phyloP scores from a whole-genome alignment of 371 early-diverging fungal species.

The Syncephalastrum racemosum region DNA sequence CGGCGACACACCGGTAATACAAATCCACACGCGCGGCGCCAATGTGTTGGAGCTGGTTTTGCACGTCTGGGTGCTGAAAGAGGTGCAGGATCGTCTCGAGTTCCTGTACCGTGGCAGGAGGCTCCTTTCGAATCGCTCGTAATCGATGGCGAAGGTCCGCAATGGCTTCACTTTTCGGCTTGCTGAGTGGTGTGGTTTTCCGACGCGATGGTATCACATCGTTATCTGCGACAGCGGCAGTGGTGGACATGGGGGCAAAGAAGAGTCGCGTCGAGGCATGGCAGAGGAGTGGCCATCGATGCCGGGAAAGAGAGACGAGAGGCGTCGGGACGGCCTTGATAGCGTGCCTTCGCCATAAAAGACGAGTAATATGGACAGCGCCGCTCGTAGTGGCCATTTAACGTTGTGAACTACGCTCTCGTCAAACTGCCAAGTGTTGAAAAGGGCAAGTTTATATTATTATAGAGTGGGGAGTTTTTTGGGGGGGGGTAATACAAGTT shows the following conservation, averaged over 20 bases:
- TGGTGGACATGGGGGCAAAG: neutral
- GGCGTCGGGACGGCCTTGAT: neutral
- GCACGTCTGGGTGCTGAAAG: conserved; percentile 4
- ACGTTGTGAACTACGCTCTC: no score
- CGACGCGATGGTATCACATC: neutral
- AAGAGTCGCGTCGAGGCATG: conserved; percentile 3
- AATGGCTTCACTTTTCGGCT: neutral
- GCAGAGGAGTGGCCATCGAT: no score
- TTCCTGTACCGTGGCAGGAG: conserved; percentile 8
- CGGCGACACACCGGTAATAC: conserved; percentile 7
- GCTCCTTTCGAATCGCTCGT: conserved; percentile 2
- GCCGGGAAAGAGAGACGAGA: conserved; percentile 1
- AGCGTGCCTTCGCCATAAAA: conserved; percentile 7
- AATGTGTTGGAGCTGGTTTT: neutral
- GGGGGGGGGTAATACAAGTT: no score
- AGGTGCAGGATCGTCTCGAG: neutral
- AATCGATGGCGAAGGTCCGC: neutral
- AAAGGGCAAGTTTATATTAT: no score
- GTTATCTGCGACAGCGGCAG: neutral
- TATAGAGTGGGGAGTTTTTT: no score
- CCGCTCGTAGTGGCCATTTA: no score
- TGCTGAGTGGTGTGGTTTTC: neutral
- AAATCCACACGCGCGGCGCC: neutral
- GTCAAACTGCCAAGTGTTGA: no score
- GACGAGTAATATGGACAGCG: conserved; percentile 5